Evolutionary conservation across 805 yeast species (phyloP).

Genomic region (Starmera quercuum): DNA sequence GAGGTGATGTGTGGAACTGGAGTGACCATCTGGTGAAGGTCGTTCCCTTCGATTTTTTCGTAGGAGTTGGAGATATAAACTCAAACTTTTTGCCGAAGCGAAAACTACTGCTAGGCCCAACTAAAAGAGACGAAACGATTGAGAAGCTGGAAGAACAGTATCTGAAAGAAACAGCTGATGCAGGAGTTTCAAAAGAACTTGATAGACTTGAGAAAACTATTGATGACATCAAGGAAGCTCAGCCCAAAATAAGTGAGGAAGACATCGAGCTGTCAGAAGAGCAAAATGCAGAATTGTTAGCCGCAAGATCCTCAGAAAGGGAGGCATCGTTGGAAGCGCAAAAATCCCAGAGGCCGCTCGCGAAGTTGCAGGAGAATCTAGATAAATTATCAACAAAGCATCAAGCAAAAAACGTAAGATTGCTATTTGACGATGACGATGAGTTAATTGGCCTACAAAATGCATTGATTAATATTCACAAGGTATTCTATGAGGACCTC

Average conservation of each 20-base stretch:
- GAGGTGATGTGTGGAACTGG: conserved; percentile 99
- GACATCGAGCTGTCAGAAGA: conserved; percentile 28
- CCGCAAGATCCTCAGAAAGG: conserved; percentile 41
- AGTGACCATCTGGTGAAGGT: conserved; percentile 85
- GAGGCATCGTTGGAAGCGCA: conserved; percentile 71
- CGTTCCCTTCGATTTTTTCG: conserved; percentile 91
- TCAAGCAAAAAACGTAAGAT: conserved; percentile 17
- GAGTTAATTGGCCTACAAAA: conserved; percentile 60
- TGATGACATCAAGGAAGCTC: conserved; percentile 23
- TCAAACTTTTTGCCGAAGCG: conserved; percentile 87
- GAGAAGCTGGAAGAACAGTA: conserved; percentile 45
- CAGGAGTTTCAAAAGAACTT: conserved; percentile 19
- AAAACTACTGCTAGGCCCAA: conserved; percentile 49
- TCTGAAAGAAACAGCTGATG: conserved; percentile 11
- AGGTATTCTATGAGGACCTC: conserved; percentile 49
- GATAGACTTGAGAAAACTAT: conserved; percentile 19
- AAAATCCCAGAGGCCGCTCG: conserved; percentile 76
- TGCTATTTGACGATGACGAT: conserved; percentile 72
- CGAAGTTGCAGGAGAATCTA: conserved; percentile 69
- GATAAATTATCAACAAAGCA: conserved; percentile 24
- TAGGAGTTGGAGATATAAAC: conserved; percentile 95
- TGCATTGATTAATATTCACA: conserved; percentile 59
- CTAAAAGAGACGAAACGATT: conserved; percentile 49
- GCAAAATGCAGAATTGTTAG: conserved; percentile 22
- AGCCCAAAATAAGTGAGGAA: conserved; percentile 22